Base-by-base conservation (phyloP, 331 rosid genomes). In the Acacia pycnantha region DNA sequence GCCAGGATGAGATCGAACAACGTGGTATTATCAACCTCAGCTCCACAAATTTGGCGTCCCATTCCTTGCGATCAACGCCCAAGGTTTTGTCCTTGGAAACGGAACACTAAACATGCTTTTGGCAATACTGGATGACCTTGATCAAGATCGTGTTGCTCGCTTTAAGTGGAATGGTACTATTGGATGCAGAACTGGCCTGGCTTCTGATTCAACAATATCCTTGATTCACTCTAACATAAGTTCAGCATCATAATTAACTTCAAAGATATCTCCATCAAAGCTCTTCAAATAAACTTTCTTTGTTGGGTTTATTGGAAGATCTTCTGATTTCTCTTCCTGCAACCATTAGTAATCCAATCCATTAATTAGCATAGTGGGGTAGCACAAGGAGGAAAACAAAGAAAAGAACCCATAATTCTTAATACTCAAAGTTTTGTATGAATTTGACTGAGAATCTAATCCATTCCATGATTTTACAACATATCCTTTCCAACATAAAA, bases 51-150 rank as follows among this genome's bases (percentile, higher is more conserved):
- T 88, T 87, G 8, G 35, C 58, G 70, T 91, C 97, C 94, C 94
- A 87, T 0, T 59, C 35, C 58, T 84, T 69, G 74, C 87, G 84
- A 51, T 87, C 89, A 1, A 59, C 0, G 18, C 27, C 18, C 12
- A 1, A 59, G 16, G 67, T 26, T 24, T 24, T 59, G 15, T 26
- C 3, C 67, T 24, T 16, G 1, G 8, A 59, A 11, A 77, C 61
- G 16, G 78, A 62, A n/a, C 88, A 48, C 11, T 87, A 80, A 0
- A 84, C 87, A 73, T 93, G 96, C 79, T 81, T 86, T 75, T 82
- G 79, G 81, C 96, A 87, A 84, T 87, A 91, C 86, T 87, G 90
- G 84, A 89, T 86, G 50, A 91, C 90, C 87, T 84, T 88, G 70
- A 86, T 76, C 68, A 92, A 53, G 81, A 83, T 82, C 75, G 79